Base-by-base conservation (phyloP, 208 protist species). In the Porcisia hertigi region DNA sequence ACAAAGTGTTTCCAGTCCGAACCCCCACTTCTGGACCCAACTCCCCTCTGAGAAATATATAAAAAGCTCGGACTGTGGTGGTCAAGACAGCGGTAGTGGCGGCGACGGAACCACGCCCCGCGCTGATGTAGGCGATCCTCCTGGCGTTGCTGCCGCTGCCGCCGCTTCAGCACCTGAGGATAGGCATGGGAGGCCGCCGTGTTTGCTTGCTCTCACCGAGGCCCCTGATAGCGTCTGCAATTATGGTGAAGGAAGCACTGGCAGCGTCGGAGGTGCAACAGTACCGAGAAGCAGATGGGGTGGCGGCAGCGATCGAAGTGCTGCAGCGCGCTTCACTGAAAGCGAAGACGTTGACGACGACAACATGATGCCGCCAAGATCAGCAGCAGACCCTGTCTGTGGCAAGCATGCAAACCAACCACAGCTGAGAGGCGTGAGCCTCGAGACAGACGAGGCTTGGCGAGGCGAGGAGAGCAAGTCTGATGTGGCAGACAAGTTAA, bases 201-300 rank as follows among this genome's bases (percentile, higher is more conserved):
- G 57, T 41, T 53, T 82, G 57, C 53, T 82, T 14, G 53, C 78
- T 59, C 53, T 75, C 30, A 78, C 78, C 20, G 78, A 75, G 41
- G 64, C 72, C 6, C n/a, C 47, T 1, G 60, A 77, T 34, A 72
- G 69, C 49, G 49, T 6, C 25, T 23, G 25, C 47, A 49, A 71
- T 57, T 12, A 25, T 16, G 7, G 64, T 23, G 66, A 71, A 30
- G 25, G 66, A 8, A 9, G 66, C 16, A 55, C 47, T 30, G 14
- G 66, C 66, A 57, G 14, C 3, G 34, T 45, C 11, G 49, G 12
- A 39, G 43, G 49, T n/a, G 25, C 52, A 18, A 47, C 69, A 30
- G 69, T 18, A 4, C 34, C 54, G 30, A 49, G 47, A 12, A 49
- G 47, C 47, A 16, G 12, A 57, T 71, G 60, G 62, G 62, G 47